Evolutionary conservation across 352 stramenopile species (phyloP), one percentile per base, ranked within the genome.

Genomic region (Pythium scleroteichum): DNA sequence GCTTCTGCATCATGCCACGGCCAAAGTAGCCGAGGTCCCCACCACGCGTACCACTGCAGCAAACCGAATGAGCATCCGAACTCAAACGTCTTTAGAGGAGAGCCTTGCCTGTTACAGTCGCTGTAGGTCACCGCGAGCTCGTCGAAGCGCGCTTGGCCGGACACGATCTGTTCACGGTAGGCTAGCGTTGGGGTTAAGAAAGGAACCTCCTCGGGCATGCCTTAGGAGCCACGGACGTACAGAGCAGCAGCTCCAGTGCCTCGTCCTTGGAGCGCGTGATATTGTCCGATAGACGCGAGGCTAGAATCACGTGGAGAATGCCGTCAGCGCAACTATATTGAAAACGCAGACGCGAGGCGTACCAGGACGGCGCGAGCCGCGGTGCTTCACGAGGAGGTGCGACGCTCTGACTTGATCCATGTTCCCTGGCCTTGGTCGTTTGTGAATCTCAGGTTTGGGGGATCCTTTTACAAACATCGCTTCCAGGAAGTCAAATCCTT

Each of bases 341-440:
- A n/a, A n/a, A n/a, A n/a, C n/a, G n/a, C n/a, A n/a, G n/a, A n/a
- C n/a, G n/a, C n/a, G n/a, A n/a, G n/a, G 1, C 59, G 49, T 79
- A 92, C 83, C 79, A 4, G 79, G 79, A 41, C 82, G 82, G 53
- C 93, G 85, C 54, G 90, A 98, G 46, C 88, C 89, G 40, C 84
- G 91, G 80, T 98, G 94, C 82, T 98, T 98, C 69, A 98, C 95
- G 10, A 99, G 88, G 68, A 98, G 74, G 72, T 99, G 96, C 62
- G 82, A 89, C 29, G 85, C 87, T 54, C 75, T 73, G 20, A 95
- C 82, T 88, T 93, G 82, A 9, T 88, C 82, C 86, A 66, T 66
- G 23, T 49, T 66, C 8, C 12, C 27, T 29, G 32, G n/a, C n/a
- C n/a, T 56, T n/a, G 29, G 29, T 56, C 32, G 4, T 33, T n/a